These are phyloP conservation scores for Rhodotorula sp. DNA, from an alignment of 1,284 basidiomycete species.

Conservation along the genomic window DNA sequence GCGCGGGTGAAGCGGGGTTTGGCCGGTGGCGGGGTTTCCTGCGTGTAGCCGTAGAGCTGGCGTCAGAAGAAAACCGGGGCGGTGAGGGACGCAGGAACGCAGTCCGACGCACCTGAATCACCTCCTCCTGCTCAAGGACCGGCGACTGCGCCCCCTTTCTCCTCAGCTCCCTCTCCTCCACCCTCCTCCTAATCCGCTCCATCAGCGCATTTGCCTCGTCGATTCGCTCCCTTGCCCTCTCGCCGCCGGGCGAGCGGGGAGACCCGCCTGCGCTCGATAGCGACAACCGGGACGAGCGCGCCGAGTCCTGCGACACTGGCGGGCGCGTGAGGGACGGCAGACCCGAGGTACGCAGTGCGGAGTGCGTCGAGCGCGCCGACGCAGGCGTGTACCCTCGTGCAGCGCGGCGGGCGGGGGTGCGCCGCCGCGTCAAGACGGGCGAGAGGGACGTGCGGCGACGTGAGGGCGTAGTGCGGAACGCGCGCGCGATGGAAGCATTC, in stretches of 20 bases:
- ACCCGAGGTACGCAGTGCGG: neutral
- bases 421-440: neutral
- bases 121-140: neutral
- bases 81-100: too few species aligned
- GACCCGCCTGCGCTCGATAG: neutral
- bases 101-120: neutral
- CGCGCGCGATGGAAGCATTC: conserved; percentile 44
- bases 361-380: neutral
- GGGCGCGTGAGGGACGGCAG: neutral
- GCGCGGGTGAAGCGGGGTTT: neutral
- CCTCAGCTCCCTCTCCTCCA: conserved; percentile 11
- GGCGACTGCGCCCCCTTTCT: neutral
- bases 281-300: neutral
- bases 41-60: too few species aligned
- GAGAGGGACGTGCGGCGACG: neutral
- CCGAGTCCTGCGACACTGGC: neutral
- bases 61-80: too few species aligned
- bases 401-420: neutral
- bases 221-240: conserved; percentile 22
- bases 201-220: conserved; percentile 41
- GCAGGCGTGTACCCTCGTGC: neutral
- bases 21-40: neutral
- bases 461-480: neutral
- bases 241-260: neutral
- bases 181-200: conserved; percentile 26